Conservation (phyloP, 768 basidiomycete species). For the Calocera viscosa region DNA sequence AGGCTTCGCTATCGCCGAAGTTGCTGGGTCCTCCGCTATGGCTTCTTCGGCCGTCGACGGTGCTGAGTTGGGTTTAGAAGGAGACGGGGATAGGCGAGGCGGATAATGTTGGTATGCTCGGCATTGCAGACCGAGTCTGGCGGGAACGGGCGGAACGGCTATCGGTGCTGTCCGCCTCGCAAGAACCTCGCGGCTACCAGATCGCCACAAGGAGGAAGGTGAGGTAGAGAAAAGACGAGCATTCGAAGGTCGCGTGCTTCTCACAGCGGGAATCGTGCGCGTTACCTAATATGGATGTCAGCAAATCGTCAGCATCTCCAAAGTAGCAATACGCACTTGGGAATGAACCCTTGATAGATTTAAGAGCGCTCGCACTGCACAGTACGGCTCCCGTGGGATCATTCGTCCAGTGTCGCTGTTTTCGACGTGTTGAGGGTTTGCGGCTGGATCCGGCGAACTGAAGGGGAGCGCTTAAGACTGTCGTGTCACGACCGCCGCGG, state of each 20-base stretch:
- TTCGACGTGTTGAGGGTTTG: no score
- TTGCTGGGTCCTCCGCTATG: no score
- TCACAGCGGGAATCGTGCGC: not conserved
- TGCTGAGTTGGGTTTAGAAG: not conserved
- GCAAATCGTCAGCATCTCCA: not conserved
- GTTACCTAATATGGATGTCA: not conserved
- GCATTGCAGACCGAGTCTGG: not conserved
- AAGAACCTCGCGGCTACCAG: not conserved
- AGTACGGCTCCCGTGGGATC: not conserved
- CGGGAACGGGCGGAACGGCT: not conserved
- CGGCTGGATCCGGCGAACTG: no score
- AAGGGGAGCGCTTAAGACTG: no score
- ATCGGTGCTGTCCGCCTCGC: not conserved
- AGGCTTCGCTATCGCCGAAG: not conserved
- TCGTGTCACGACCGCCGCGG: no score
- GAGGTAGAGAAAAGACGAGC: not conserved
- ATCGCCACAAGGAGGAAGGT: not conserved
- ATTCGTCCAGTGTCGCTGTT: not conserved
- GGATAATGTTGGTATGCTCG: not conserved
- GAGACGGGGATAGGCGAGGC: not conserved
- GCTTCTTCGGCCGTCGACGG: no score
- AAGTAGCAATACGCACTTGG: not conserved
- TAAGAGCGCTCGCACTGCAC: not conserved
- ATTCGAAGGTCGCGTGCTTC: not conserved
- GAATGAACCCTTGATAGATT: not conserved